Percentiles rank a stretch among this genome's conserved stretches.
These are phyloP conservation scores for Sungouiozyma intestinalis DNA, from an alignment of 805 yeast species.

Conservation along the genomic window DNA sequence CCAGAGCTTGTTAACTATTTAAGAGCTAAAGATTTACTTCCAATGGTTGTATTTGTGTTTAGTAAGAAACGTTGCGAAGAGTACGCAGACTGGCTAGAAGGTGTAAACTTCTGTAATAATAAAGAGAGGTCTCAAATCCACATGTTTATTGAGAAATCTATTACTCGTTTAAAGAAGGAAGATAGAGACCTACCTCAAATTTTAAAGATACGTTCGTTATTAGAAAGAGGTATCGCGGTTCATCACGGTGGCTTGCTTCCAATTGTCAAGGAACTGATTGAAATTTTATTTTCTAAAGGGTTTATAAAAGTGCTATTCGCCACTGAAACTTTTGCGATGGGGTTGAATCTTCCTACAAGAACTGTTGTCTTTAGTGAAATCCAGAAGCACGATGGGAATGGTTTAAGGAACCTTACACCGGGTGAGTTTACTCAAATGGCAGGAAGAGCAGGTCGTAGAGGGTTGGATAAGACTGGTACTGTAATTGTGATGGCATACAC, in stretches of 20 bases:
- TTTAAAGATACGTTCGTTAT: constrained; percentile 64
- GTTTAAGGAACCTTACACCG: constrained; percentile 71
- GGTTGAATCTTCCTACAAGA: constrained; percentile 89
- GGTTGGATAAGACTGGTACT: constrained; percentile 86
- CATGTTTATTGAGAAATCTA: constrained; percentile 86
- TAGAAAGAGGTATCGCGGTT: constrained; percentile 87
- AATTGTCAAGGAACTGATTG: constrained; percentile 86
- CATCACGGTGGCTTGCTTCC: constrained; percentile 94
- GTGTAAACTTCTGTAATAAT: constrained; percentile 72
- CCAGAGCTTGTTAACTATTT: constrained; percentile 58
- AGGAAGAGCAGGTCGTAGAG: constrained; percentile 97
- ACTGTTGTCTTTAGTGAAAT: constrained; percentile 85
- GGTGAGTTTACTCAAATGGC: constrained; percentile 99
- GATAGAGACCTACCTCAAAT: constrained; percentile 93
- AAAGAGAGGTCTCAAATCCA: constrained; percentile 84
- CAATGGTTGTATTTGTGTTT: constrained; percentile 89
- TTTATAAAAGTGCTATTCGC: constrained; percentile 88
- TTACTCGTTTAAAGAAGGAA: constrained; percentile 76
- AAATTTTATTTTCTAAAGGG: constrained; percentile 78
- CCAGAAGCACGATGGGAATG: constrained; percentile 84
- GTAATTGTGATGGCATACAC: constrained; percentile 84
- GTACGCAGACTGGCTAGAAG: constrained; percentile 67
- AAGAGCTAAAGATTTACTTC: constrained; percentile 59
- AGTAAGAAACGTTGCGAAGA: constrained; percentile 91
- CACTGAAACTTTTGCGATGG: constrained; percentile 98